These are phyloP conservation scores for Achaetomiella virescens DNA, from an alignment of 495 filamentous ascomycete genomes.

Conservation along the genomic window DNA sequence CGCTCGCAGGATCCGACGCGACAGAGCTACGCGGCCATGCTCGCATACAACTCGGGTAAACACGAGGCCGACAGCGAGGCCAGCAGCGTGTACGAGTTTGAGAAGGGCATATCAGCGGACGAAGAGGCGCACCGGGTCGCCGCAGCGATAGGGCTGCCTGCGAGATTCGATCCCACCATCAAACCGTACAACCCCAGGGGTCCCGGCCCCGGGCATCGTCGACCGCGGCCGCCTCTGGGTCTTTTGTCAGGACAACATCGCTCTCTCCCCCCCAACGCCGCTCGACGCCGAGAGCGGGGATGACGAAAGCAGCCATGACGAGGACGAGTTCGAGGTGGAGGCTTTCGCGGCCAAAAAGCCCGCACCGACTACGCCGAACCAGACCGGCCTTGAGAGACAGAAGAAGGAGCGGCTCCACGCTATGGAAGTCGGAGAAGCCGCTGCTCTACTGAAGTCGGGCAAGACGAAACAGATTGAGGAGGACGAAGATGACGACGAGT, in stretches of 20 bases:
- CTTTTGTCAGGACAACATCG: constrained; percentile 20
- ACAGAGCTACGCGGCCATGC: constrained; percentile 72
- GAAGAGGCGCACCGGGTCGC: constrained; percentile 69
- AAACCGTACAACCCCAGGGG: constrained; percentile 33
- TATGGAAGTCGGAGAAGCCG: constrained; percentile 52
- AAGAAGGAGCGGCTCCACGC: constrained; percentile 48
- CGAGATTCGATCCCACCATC: constrained; percentile 49
- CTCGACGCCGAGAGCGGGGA: constrained; percentile 34
- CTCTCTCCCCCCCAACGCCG: constrained; percentile 17
- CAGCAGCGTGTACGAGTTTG: constrained; percentile 42
- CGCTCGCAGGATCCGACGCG: constrained; percentile 71
- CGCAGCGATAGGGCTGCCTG: constrained; percentile 60
- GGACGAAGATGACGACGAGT: constrained; percentile 32
- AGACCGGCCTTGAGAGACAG: constrained; percentile 25
- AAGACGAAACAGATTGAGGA: constrained; percentile 12
- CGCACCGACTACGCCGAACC: constrained; percentile 12
- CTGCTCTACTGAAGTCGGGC: constrained; percentile 35
- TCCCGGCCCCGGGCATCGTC: constrained; percentile 27
- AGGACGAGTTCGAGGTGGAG: constrained; percentile 48
- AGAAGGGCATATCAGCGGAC: constrained; percentile 42
- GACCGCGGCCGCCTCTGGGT: constrained; percentile 21
- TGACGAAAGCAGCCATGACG: constrained; percentile 43
- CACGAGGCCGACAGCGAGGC: constrained; percentile 49
- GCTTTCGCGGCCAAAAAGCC: constrained; percentile 34
- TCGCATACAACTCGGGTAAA: constrained; percentile 57